These are phyloP conservation scores for Aspergillus sp. DNA, from an alignment of 2,329 filamentous ascomycete genomes.

Conservation along the genomic window DNA sequence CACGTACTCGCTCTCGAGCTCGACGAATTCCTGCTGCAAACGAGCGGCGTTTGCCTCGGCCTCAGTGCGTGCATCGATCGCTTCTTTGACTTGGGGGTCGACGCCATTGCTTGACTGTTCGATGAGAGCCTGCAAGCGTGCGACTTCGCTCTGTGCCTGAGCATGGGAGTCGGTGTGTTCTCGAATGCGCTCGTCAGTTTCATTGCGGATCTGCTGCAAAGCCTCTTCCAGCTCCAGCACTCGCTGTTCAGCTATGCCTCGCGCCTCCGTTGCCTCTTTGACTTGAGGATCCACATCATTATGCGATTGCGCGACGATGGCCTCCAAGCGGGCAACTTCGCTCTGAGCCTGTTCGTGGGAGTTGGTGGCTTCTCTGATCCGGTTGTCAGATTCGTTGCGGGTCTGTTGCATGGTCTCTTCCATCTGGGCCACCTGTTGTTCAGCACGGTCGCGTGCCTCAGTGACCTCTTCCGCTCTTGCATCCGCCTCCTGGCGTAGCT, in stretches of 20 bases:
- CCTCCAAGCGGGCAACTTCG: slow-evolving; percentile 21
- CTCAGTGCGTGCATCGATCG: slow-evolving; percentile 18
- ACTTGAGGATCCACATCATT: slow-evolving; percentile 12
- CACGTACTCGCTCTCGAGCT: slow-evolving; percentile 56
- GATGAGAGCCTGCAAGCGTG: slow-evolving; percentile 17
- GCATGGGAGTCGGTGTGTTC: slow-evolving; percentile 14
- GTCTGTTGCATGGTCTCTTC: slow-evolving; percentile 10
- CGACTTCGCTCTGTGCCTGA: slow-evolving; percentile 14
- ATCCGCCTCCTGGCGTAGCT: not conserved
- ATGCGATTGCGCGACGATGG: slow-evolving; percentile 26
- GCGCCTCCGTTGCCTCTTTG: slow-evolving; percentile 17
- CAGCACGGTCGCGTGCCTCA: slow-evolving; percentile 11
- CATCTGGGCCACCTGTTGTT: slow-evolving; percentile 9
- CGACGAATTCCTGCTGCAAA: slow-evolving; percentile 43
- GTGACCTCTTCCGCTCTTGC: slow-evolving; percentile 7
- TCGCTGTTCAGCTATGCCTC: slow-evolving; percentile 20
- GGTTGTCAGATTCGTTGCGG: slow-evolving; percentile 7
- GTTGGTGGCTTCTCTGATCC: slow-evolving; percentile 12
- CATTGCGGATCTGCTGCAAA: slow-evolving; percentile 15
- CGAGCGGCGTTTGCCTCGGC: slow-evolving; percentile 33
- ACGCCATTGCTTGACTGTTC: slow-evolving; percentile 26
- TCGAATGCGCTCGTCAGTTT: slow-evolving; percentile 13
- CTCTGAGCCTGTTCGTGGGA: slow-evolving; percentile 15
- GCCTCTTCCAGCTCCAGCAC: slow-evolving; percentile 20
- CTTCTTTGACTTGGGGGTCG: slow-evolving; percentile 23